Evolutionary conservation across 306 rosid species (phyloP), one percentile per base, ranked within the genome.

Genomic region (Sophora flavescens): DNA sequence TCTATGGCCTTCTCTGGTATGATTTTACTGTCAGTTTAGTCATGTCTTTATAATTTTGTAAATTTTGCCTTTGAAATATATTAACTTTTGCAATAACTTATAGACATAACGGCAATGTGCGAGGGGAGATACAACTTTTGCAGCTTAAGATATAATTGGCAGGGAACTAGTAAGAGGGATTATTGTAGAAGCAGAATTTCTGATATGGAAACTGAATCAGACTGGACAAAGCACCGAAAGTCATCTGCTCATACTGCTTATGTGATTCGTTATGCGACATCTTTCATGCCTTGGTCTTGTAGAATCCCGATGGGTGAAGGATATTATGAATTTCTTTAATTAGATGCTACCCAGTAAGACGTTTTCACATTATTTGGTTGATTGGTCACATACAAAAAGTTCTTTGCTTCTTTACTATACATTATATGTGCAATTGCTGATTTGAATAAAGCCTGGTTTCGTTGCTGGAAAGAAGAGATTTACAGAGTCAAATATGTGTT

Each of bases 251-350:
- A 85, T 77, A 64, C 93, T 12, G 92, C 92, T 81, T 90, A 84
- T n/a, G 93, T 84, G 72, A 86, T 95, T 84, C 92, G 93, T 53
- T 77, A 84, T 48, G 87, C 97, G 6, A 90, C 97, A 51, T 88
- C 86, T 76, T 90, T 88, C 81, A 88, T 86, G 91, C 89, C 91
- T 82, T 94, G 98, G 98, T 90, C 98, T 73, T 85, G 93, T 82
- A 89, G 87, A 89, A 90, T 94, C 65, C 98, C 93, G 33, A 90
- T 94, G 16, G 89, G 90, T 73, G 93, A 91, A 73, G 91, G 87
- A 77, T 94, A 86, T 83, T 87, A 88, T 7, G 98, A 89, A 68
- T 80, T 87, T 84, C 89, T 86, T 39, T 90, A 89, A 61, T 45
- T 76, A 9, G 74, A 73, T 28, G 38, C 78, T 22, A 39, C 28